Evolutionary conservation across 2,329 filamentous ascomycete genomes (phyloP).

Genomic region (Elsinoe arachidis): DNA sequence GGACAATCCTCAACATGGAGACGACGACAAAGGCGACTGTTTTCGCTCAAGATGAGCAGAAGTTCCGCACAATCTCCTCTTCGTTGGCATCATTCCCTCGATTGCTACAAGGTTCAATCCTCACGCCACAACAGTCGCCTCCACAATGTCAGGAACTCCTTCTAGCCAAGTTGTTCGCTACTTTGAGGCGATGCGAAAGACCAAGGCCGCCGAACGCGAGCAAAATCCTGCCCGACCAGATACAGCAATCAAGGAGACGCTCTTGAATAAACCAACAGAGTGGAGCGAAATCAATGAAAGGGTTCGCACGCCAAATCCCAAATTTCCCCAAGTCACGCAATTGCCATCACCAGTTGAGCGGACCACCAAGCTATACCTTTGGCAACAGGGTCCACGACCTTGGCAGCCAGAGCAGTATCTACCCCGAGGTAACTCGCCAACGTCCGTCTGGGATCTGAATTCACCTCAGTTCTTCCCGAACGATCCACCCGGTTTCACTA

Average conservation of each 20-base stretch:
- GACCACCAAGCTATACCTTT: not conserved
- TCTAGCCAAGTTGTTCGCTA: no score
- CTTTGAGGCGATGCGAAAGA: not conserved
- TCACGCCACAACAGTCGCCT: no score
- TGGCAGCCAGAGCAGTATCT: not conserved
- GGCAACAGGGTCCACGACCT: not conserved
- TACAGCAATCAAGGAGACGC: not conserved
- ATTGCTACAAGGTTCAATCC: no score
- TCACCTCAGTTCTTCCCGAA: not conserved
- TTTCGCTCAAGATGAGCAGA: not conserved
- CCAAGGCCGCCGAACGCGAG: not conserved
- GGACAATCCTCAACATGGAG: not conserved
- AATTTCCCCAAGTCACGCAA: not conserved
- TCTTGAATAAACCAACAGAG: not conserved
- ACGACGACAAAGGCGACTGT: not conserved
- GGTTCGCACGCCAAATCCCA: not conserved
- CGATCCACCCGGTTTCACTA: not conserved
- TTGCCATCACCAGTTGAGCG: not conserved
- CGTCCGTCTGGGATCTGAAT: not conserved
- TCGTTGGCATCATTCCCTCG: not conserved
- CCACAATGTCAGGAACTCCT: no score
- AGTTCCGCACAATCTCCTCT: not conserved
- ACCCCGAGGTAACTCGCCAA: not conserved
- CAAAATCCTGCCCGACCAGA: not conserved
- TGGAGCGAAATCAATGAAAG: not conserved